These are phyloP conservation scores for Ligustrum vulgare DNA, from an alignment of 257 asterid species.

Conservation along the genomic window DNA sequence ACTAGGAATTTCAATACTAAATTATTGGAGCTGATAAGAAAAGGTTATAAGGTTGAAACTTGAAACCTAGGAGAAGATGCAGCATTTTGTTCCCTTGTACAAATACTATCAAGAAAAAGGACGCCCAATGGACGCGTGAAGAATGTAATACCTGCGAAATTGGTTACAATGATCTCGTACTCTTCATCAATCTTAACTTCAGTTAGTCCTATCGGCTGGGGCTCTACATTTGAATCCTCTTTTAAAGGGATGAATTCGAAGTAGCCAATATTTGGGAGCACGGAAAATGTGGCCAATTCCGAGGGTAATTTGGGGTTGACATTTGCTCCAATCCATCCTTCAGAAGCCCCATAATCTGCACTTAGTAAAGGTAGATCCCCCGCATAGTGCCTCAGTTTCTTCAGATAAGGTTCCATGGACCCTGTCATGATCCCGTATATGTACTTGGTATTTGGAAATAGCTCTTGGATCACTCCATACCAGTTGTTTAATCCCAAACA, in stretches of 20 bases:
- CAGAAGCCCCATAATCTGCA: constrained; percentile 94
- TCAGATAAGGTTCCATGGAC: constrained; percentile 90
- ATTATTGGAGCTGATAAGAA: not conserved
- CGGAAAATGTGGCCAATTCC: constrained; percentile 64
- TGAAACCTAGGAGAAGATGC: not conserved
- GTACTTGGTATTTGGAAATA: constrained; percentile 74
- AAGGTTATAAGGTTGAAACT: not conserved
- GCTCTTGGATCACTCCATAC: constrained; percentile 69
- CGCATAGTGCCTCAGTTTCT: constrained; percentile 80
- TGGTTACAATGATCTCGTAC: constrained; percentile 80
- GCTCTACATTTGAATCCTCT: constrained; percentile 30
- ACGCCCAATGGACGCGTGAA: not conserved
- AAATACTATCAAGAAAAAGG: no score
- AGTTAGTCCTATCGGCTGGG: constrained; percentile 60
- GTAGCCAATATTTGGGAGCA: constrained; percentile 81
- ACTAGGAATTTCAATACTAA: not conserved
- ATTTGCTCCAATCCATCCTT: constrained; percentile 93
- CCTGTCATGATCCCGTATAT: constrained; percentile 94
- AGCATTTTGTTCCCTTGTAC: not conserved
- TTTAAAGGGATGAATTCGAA: constrained; percentile 81
- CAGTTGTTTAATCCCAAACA: constrained; percentile 61
- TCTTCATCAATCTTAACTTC: constrained; percentile 74
- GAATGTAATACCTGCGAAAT: constrained; percentile 60
- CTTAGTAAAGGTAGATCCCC: constrained; percentile 72
- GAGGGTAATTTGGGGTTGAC: constrained; percentile 74